Evolutionary conservation across 2,329 filamentous ascomycete genomes (phyloP), one percentile per base, ranked within the genome.

Genomic region (Balansia obtecta): DNA sequence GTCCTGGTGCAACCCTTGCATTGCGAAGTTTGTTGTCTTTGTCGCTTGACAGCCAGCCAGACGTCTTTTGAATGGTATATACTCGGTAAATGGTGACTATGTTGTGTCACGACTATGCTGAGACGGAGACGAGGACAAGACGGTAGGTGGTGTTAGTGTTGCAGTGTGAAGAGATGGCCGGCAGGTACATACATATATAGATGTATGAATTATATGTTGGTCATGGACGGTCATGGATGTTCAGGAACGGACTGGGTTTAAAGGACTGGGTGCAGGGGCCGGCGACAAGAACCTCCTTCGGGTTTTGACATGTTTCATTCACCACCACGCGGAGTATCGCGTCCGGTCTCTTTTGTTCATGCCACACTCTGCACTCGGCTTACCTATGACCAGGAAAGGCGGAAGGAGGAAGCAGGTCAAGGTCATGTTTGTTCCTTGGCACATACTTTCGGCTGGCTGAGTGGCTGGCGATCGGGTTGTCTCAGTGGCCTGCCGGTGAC

Each of bases 401-500:
- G n/a, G n/a, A 27, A 3, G 27, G 27, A 27, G 27, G 5, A 27
- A 37, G 34, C 34, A 34, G 30, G 33, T 22, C 22, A 18, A 27
- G 30, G 27, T 16, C 46, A 8, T 30, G 16, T 27, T 18, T 41
- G n/a, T 4, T n/a, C 32, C 32, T 30, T n/a, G n/a, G 46, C 46
- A 40, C 46, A 50, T 46, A 38, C 15, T 33, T 39, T 50, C 48
- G 43, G 37, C 34, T 15, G 42, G 48, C 42, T 33, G 44, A 50
- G 41, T 50, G 42, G 48, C 42, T 45, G 41, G 33, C 43, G 49
- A 50, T 50, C 49, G 37, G 43, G 46, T 46, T 46, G 27, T 44
- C n/a, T 44, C 12, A 11, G 49, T 50, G 43, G 49, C 22, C 15
- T 33, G 40, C 4, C 15, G 34, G 47, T 37, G 27, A n/a, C n/a